Percentiles rank a stretch among this genome's conserved stretches.
These are phyloP conservation scores for Diutina ranongensis DNA, from an alignment of 1,139 yeast genomes.

Conservation along the genomic window DNA sequence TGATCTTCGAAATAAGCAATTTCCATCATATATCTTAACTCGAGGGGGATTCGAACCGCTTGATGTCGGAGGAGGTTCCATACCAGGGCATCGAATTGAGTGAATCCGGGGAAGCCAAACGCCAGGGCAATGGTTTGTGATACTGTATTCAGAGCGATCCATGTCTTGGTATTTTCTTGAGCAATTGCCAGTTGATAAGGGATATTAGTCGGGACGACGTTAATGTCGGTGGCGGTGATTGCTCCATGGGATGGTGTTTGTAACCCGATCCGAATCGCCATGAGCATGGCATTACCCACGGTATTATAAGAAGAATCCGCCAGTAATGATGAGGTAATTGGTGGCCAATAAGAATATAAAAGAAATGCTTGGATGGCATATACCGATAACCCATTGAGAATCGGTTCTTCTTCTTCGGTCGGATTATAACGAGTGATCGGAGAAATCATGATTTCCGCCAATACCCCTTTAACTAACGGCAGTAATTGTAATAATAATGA, in stretches of 20 bases:
- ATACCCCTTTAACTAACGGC: conserved; percentile 58
- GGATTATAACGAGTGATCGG: conserved; percentile 83
- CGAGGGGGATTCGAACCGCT: conserved; percentile 36
- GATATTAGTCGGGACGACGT: conserved; percentile 7
- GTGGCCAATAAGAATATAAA: conserved; percentile 90
- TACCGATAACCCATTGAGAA: conserved; percentile 82
- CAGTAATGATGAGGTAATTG: conserved; percentile 81
- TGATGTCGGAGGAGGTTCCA: not conserved
- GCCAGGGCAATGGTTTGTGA: conserved; percentile 86
- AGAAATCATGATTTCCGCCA: conserved; percentile 80
- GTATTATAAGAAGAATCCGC: conserved; percentile 96
- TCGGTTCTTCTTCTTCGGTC: conserved; percentile 62
- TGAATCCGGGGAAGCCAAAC: conserved; percentile 90
- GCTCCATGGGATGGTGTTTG: conserved; percentile 54
- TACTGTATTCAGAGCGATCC: conserved; percentile 88
- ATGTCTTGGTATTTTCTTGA: conserved; percentile 73
- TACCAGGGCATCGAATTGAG: conserved; percentile 35
- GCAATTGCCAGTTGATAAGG: conserved; percentile 32
- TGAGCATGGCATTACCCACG: conserved; percentile 82
- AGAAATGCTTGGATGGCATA: conserved; percentile 90
- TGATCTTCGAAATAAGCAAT: conserved; percentile 82
- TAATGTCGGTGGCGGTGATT: conserved; percentile 8
- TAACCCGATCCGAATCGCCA: conserved; percentile 82
- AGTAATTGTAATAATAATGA: conserved; percentile 42
- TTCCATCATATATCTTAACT: conserved; percentile 64